Conservation (phyloP, 2,329 filamentous ascomycete species). For the Colletotrichum incanum region DNA sequence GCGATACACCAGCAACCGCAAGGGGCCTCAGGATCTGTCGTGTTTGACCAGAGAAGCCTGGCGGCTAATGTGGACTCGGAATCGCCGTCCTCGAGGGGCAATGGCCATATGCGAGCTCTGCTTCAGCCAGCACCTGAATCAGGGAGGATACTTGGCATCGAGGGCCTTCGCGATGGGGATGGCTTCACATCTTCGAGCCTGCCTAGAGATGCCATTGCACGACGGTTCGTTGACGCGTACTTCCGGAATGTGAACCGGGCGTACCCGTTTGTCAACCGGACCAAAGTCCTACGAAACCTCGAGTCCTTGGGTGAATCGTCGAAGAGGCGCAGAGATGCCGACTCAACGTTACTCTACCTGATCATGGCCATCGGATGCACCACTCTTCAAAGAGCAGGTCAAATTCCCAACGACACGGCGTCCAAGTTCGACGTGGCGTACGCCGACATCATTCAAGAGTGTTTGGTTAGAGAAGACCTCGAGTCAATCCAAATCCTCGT, state of each 20-base stretch:
- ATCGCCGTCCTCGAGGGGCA: conserved; percentile 29
- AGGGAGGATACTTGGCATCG: conserved; percentile 31
- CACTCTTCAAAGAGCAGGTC: conserved; percentile 59
- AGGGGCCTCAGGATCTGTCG: conserved; percentile 1
- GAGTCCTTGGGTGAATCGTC: conserved; percentile 49
- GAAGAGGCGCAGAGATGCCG: conserved; percentile 47
- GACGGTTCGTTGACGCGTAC: conserved; percentile 60
- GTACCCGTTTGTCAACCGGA: conserved; percentile 61
- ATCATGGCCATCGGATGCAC: conserved; percentile 64
- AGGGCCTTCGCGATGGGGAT: conserved; percentile 26
- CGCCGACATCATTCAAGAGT: conserved; percentile 59
- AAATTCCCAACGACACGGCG: conserved; percentile 53
- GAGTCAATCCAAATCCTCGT: conserved; percentile 60
- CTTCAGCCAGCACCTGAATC: conserved; percentile 32
- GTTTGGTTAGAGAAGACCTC: conserved; percentile 53
- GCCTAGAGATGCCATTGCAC: conserved; percentile 48
- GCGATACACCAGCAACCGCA: conserved; percentile 13
- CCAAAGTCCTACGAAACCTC: conserved; percentile 53
- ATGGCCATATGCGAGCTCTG: conserved; percentile 31
- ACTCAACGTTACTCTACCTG: conserved; percentile 58
- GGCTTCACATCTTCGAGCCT: conserved; percentile 38
- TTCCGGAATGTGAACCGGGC: conserved; percentile 62
- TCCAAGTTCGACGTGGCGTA: conserved; percentile 56
- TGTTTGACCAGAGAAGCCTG: conserved; percentile 29
- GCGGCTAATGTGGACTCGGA: conserved; percentile 27